phyloP scores from a whole-genome alignment of 2,329 filamentous ascomycete genomes.

The Botrytis elliptica region DNA sequence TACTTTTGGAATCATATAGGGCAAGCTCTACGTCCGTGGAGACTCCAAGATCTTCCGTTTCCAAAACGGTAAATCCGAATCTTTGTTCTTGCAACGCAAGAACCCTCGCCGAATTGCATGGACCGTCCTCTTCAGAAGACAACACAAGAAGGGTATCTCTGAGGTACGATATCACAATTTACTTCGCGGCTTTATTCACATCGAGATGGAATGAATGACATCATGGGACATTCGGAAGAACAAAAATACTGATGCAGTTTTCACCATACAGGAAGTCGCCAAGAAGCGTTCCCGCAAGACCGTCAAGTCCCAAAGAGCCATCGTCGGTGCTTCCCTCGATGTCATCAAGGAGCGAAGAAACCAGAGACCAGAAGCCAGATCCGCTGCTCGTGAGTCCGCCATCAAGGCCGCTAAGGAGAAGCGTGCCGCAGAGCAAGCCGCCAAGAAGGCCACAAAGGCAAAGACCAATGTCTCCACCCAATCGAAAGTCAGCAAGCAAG shows the following conservation, averaged over 20 bases:
- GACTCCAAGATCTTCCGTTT: slow-evolving; percentile 99
- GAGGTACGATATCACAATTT: slow-evolving; percentile 70
- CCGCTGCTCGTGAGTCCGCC: slow-evolving; percentile 82
- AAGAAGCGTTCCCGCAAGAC: slow-evolving; percentile 99
- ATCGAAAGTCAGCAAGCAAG: slow-evolving; percentile 86
- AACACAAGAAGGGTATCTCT: slow-evolving; percentile 99
- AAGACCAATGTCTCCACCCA: slow-evolving; percentile 75
- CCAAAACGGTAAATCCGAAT: slow-evolving; percentile 99
- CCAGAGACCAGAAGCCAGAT: slow-evolving; percentile 92
- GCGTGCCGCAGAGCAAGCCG: slow-evolving; percentile 81
- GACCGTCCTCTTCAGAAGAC: slow-evolving; percentile 96
- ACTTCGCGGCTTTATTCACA: not conserved
- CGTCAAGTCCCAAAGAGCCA: slow-evolving; percentile 98
- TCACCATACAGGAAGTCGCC: slow-evolving; percentile 78
- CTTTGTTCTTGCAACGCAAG: slow-evolving; percentile 99
- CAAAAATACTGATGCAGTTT: slow-evolving; percentile 11
- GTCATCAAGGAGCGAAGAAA: slow-evolving; percentile 99
- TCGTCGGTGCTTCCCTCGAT: slow-evolving; percentile 98
- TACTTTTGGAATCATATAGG: slow-evolving; percentile 53
- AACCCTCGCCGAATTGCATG: slow-evolving; percentile 99
- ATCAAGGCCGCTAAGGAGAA: slow-evolving; percentile 99
- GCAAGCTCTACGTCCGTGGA: slow-evolving; percentile 99
- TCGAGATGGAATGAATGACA: slow-evolving; percentile 3
- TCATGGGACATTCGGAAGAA: slow-evolving; percentile 10
- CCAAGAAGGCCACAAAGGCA: slow-evolving; percentile 99